Evolutionary conservation across 2,329 filamentous ascomycete species (phyloP).

Genomic region (Emmonsia crescens): DNA sequence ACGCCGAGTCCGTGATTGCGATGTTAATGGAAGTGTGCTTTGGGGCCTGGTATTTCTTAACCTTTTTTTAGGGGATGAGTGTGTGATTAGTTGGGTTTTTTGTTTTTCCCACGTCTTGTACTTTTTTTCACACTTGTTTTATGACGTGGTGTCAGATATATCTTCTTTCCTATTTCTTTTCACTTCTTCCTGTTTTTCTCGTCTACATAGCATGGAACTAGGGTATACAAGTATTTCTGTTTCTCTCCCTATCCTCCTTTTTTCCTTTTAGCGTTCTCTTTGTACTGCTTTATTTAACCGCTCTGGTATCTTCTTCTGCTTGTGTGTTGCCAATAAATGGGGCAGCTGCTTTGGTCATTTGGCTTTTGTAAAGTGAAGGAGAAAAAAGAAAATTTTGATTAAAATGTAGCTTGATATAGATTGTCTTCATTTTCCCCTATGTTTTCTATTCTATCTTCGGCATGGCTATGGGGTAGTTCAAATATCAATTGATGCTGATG

Average conservation of each 20-base stretch:
- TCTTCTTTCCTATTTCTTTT: neutral
- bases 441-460: neutral
- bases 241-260: neutral
- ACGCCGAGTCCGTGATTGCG: conserved; percentile 29
- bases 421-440: neutral
- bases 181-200: neutral
- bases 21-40: neutral
- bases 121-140: neutral
- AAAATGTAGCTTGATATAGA: neutral
- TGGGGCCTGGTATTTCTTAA: neutral
- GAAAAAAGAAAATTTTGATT: neutral
- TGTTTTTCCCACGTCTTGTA: neutral
- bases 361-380: neutral
- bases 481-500: too few relatives aligned
- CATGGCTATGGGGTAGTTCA: too few relatives aligned
- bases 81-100: neutral
- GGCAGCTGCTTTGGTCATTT: neutral
- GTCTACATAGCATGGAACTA: neutral
- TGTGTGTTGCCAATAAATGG: neutral
- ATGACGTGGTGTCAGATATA: neutral
- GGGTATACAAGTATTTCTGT: neutral
- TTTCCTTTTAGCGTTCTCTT: neutral
- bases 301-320: neutral
- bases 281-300: neutral
- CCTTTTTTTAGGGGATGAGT: neutral